Evolutionary conservation across 768 basidiomycete species (phyloP).

Genomic region (Rhodotorula taiwanensis): DNA sequence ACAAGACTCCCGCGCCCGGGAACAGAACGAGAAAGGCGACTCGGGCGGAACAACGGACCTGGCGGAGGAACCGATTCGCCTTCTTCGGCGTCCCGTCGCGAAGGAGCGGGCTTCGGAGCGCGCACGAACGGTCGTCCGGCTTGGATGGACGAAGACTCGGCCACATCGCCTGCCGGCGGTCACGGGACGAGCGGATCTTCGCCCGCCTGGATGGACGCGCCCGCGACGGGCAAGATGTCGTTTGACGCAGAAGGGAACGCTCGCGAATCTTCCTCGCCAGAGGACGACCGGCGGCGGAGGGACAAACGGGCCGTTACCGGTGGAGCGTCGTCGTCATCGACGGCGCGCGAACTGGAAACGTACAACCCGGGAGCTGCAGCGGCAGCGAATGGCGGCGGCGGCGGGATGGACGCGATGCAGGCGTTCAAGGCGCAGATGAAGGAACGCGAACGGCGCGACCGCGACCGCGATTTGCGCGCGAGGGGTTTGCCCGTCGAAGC

Average conservation of each 20-base stretch:
- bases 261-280: background rate
- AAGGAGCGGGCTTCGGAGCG: background rate
- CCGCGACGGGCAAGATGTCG: conserved; percentile 5
- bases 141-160: conserved; percentile 33
- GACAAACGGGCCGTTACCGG: too few species aligned
- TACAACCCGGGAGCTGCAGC: background rate
- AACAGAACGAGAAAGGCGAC: conserved; percentile 31
- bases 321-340: background rate
- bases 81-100: too few species aligned
- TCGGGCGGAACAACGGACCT: conserved; percentile 10
- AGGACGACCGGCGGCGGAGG: background rate
- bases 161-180: background rate
- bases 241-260: conserved; percentile 7
- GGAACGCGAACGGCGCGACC: conserved; percentile 29
- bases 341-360: background rate
- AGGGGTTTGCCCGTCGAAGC: background rate
- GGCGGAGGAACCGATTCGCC: background rate
- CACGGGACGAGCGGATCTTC: too few species aligned
- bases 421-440: conserved; percentile 36
- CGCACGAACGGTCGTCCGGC: conserved; percentile 18
- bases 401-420: conserved; percentile 33
- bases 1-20: too few species aligned
- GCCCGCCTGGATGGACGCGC: conserved; percentile 28
- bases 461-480: conserved; percentile 16
- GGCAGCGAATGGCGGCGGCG: background rate